Conservation (phyloP, 2,329 filamentous ascomycete species). For the Botryotinia globosa region DNA sequence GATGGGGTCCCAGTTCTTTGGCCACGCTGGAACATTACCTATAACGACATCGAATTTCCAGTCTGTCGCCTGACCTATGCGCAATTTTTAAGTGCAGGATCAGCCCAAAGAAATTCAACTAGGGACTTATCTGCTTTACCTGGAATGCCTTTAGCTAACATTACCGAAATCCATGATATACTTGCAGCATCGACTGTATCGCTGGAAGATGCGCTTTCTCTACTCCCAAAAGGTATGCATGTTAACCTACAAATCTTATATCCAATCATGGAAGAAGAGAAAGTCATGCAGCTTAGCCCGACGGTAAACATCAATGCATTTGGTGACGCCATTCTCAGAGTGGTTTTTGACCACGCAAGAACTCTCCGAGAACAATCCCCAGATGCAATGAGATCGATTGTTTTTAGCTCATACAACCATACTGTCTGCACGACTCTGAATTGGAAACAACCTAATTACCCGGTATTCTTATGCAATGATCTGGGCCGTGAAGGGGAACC, state of each 20-base stretch:
- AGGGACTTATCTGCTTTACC: constrained; percentile 46
- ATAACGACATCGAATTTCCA: constrained; percentile 75
- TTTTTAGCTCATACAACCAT: constrained; percentile 91
- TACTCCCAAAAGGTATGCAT: constrained; percentile 77
- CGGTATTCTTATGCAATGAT: constrained; percentile 92
- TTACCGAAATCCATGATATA: constrained; percentile 67
- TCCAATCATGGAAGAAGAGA: constrained; percentile 72
- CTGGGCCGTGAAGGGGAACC: constrained; percentile 61
- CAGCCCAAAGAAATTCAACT: constrained; percentile 31
- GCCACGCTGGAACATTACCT: constrained; percentile 76
- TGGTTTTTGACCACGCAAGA: constrained; percentile 90
- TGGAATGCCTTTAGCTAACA: constrained; percentile 49
- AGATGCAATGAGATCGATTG: constrained; percentile 77
- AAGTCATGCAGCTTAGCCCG: constrained; percentile 65
- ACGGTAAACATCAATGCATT: constrained; percentile 81
- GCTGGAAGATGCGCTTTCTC: constrained; percentile 69
- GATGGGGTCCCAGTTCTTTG: constrained; percentile 86
- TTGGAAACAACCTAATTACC: constrained; percentile 99
- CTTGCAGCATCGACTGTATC: constrained; percentile 76
- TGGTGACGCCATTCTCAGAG: constrained; percentile 76
- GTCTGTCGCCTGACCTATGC: constrained; percentile 73
- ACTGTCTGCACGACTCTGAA: constrained; percentile 91
- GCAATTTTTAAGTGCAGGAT: constrained; percentile 57
- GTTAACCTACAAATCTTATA: constrained; percentile 92
- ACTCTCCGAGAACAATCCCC: constrained; percentile 61